Evolutionary conservation across 2,329 filamentous ascomycete species (phyloP), one percentile per base, ranked within the genome.

Genomic region (Tympanopsis confertula): DNA sequence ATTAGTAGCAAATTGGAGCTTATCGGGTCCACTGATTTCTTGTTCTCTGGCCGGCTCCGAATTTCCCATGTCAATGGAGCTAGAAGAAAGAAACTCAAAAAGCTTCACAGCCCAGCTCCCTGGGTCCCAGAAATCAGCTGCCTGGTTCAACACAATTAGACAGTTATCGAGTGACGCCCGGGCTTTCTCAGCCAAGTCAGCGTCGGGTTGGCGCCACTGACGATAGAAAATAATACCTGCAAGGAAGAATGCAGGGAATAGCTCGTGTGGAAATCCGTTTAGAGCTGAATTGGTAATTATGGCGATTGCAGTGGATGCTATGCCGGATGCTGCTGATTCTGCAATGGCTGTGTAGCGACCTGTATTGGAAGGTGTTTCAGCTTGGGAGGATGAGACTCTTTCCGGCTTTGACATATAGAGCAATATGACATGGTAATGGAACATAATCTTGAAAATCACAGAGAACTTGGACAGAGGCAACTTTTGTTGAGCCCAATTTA

Each of bases 171-270:
- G 19, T 13, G 13, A 14, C 14, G 38, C 38, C 19, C 35, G 38
- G n/a, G 14, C 35, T 20, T 22, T 37, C 19, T 15, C 15, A 13
- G 38, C 33, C 13, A 26, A 3, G 35, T 18, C 15, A n/a, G 13
- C n/a, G 13, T 39, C 32, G 32, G 20, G 13, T 37, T 39, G 33
- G 17, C 22, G 38, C 24, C 17, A 17, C 30, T 37, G 32, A 13
- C 35, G 38, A 30, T 37, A 39, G 32, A 39, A 19, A 24, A 39
- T 37, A 13, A 39, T 37, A 13, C 38, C 38, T 13, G 38, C 38
- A n/a, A 39, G 13, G 38, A 39, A 39, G 35, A 39, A 39, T 13
- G 13, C 38, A 18, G 38, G 18, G 20, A 39, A 39, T 15, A 39
- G 12, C 35, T 39, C 38, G 38, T 39, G 38, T 20, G 38, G 38